Evolutionary conservation across 2,329 filamentous ascomycete genomes (phyloP).

Genomic region (Aphanocladium album): DNA sequence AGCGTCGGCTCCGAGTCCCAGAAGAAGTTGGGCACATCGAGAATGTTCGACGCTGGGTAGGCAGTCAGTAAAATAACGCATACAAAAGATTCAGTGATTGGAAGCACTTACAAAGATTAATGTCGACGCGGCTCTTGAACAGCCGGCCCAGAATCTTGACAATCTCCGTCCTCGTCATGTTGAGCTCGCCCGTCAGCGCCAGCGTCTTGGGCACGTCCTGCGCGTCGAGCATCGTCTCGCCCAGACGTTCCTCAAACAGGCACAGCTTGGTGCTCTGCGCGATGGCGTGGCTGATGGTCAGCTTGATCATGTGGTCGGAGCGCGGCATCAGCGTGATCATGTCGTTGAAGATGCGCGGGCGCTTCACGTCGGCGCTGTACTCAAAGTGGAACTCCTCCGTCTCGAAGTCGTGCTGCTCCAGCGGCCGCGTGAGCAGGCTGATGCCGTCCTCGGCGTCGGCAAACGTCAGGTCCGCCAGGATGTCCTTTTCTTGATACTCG

Average conservation of each 20-base stretch:
- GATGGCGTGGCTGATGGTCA: conserved; percentile 95
- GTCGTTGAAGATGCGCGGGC: conserved; percentile 93
- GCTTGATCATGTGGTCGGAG: conserved; percentile 95
- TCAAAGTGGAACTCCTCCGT: conserved; percentile 99
- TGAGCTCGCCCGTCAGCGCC: conserved; percentile 82
- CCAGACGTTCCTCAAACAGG: conserved; percentile 95
- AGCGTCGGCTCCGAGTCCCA: conserved; percentile 96
- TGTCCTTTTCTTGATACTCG: conserved; percentile 91
- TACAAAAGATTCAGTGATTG: no score
- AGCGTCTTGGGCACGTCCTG: conserved; percentile 87
- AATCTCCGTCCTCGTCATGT: conserved; percentile 88
- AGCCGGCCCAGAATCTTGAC: conserved; percentile 85
- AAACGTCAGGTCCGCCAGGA: conserved; percentile 91
- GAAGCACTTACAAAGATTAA: conserved; percentile 79
- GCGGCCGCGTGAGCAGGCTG: conserved; percentile 69
- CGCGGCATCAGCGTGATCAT: conserved; percentile 96
- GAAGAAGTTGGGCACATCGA: conserved; percentile 95
- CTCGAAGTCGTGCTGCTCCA: conserved; percentile 88
- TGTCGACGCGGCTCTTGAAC: conserved; percentile 92
- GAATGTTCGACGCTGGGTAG: conserved; percentile 76
- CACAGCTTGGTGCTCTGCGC: conserved; percentile 95
- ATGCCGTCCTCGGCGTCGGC: conserved; percentile 60
- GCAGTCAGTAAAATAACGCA: not conserved
- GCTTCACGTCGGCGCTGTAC: conserved; percentile 79
- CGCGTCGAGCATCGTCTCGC: conserved; percentile 85